Percentiles rank a stretch among this genome's conserved stretches.
Evolutionary conservation across 768 basidiomycete genomes (phyloP).

Genomic region (Podaxis sp.): DNA sequence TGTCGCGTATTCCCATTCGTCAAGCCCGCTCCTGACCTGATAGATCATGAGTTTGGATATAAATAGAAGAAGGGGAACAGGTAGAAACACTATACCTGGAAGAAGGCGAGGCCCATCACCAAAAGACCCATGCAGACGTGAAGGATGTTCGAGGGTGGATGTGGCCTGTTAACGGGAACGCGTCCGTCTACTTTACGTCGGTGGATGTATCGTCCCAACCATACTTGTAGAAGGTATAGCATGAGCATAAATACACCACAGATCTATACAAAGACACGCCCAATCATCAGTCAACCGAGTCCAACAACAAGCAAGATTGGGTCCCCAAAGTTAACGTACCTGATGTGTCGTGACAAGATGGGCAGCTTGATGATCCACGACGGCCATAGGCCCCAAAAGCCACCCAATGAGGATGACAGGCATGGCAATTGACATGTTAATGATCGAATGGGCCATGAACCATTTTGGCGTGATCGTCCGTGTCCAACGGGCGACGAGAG

Average conservation of each 20-base stretch:
- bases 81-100: constrained; percentile 33
- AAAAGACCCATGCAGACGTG: constrained; percentile 51
- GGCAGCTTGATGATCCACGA: constrained; percentile 32
- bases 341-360: constrained; percentile 50
- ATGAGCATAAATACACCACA: constrained; percentile 47
- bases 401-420: constrained; percentile 47
- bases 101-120: constrained; percentile 46
- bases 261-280: constrained; percentile 28
- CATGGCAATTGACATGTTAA: constrained; percentile 44
- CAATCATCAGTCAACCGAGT: neutral
- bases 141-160: constrained; percentile 50
- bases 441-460: constrained; percentile 52
- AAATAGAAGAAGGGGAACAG: neutral
- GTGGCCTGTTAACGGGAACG: constrained; percentile 27
- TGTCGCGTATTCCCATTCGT: constrained; percentile 37
- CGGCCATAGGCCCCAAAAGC: constrained; percentile 43
- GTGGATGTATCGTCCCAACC: constrained; percentile 52
- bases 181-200: constrained; percentile 26
- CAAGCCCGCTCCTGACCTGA: constrained; percentile 41
- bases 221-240: constrained; percentile 47
- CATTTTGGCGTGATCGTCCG: constrained; percentile 47
- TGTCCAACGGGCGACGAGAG: constrained; percentile 49
- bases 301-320: neutral
- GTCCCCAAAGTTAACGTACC: constrained; percentile 22
- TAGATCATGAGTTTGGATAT: neutral